Conservation (phyloP, 2,329 filamentous ascomycete genomes). For the Phialemoniopsis sp. region DNA sequence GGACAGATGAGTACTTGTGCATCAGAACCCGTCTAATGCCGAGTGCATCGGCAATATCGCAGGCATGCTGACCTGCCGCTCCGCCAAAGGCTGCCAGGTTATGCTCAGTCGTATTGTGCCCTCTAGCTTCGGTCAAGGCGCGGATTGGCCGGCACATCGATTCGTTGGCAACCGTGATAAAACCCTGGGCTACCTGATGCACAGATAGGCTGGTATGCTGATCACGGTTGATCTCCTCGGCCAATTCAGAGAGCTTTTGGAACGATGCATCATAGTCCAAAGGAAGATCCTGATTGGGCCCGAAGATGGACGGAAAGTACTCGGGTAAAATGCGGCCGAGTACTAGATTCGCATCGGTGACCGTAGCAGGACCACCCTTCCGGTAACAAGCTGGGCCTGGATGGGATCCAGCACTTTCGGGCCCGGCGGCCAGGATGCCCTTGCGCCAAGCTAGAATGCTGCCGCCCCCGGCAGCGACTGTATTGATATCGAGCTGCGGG, state of each 20-base stretch:
- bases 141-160: conserved; percentile 69
- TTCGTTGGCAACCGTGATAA: conserved; percentile 68
- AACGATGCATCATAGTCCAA: no score
- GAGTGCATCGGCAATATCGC: conserved; percentile 64
- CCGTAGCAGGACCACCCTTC: conserved; percentile 61
- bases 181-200: conserved; percentile 67
- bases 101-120: conserved; percentile 66
- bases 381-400: conserved; percentile 65
- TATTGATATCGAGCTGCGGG: no score
- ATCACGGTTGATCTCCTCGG: no score
- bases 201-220: no score
- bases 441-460: conserved; percentile 65
- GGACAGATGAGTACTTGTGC: conserved; percentile 63
- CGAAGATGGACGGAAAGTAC: conserved; percentile 67
- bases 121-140: conserved; percentile 66
- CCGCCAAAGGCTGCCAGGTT: conserved; percentile 69
- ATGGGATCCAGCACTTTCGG: conserved; percentile 62
- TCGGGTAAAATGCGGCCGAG: conserved; percentile 51
- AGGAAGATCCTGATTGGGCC: conserved; percentile 56
- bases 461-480: no score
- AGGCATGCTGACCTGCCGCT: conserved; percentile 68
- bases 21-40: conserved; percentile 68
- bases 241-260: no score
- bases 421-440: conserved; percentile 64
- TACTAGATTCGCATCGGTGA: conserved; percentile 64